A percentile compares a stretch with the other conserved stretches of the same genome.
Conservation (phyloP, 495 filamentous ascomycete genomes). For the Aspergillus avenaceus region DNA sequence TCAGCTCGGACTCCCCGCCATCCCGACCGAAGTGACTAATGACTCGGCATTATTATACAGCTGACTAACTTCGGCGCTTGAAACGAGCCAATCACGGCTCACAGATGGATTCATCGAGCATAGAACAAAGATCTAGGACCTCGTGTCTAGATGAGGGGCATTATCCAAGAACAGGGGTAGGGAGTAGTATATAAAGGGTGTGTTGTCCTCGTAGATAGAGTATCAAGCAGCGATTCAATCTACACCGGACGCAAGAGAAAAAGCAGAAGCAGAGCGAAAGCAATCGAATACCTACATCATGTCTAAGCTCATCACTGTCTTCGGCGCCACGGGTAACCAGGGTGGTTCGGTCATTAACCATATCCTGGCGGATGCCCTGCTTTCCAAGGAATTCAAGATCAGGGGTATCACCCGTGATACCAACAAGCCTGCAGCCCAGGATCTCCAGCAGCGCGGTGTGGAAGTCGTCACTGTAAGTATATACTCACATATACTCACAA, state of each 20-base stretch:
- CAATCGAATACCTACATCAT: neutral
- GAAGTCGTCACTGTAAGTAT: slow-evolving; percentile 18
- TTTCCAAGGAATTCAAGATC: slow-evolving; percentile 35
- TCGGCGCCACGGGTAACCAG: slow-evolving; percentile 44
- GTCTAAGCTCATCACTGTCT: slow-evolving; percentile 38
- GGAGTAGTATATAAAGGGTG: too few relatives aligned
- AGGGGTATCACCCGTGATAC: slow-evolving; percentile 28
- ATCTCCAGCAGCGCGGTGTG: slow-evolving; percentile 11
- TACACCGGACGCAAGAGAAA: neutral
- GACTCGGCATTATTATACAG: neutral
- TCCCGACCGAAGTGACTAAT: neutral
- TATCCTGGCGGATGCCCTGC: slow-evolving; percentile 19
- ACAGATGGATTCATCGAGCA: too few relatives aligned
- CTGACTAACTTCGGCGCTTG: neutral
- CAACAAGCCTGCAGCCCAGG: slow-evolving; percentile 19
- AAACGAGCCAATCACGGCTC: neutral
- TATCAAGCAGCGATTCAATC: neutral
- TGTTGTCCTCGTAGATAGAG: too few relatives aligned
- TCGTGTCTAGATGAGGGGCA: too few relatives aligned
- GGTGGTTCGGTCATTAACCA: slow-evolving; percentile 26
- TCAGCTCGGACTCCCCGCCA: neutral
- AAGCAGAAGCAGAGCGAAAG: too few relatives aligned
- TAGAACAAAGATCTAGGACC: too few relatives aligned
- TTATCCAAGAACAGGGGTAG: too few relatives aligned
- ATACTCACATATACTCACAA: neutral